phyloP scores from a whole-genome alignment of 2,329 filamentous ascomycete species.

The Hypoxylon sp. region DNA sequence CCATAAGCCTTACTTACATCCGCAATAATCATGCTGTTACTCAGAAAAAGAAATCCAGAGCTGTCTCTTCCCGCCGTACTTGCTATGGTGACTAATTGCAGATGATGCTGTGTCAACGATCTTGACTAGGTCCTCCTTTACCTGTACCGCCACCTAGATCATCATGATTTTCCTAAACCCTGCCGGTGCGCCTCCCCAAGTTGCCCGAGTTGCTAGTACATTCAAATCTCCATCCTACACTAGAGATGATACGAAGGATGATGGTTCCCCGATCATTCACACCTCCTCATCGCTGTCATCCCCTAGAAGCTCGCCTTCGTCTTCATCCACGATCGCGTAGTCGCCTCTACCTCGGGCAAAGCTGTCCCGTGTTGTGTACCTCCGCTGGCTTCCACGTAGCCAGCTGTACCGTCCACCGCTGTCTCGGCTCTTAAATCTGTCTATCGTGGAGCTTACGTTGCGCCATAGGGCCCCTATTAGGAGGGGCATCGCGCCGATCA shows the following conservation, averaged over 20 bases:
- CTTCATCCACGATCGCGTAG: constrained; percentile 89
- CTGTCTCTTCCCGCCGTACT: constrained; percentile 18
- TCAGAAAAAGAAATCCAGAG: constrained; percentile 14
- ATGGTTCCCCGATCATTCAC: constrained; percentile 52
- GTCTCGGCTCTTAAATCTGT: constrained; percentile 64
- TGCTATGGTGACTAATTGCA: constrained; percentile 26
- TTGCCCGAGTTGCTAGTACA: constrained; percentile 33
- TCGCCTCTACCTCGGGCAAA: constrained; percentile 91
- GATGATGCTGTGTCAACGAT: constrained; percentile 13
- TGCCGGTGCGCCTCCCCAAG: constrained; percentile 29
- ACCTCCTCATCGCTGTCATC: constrained; percentile 95
- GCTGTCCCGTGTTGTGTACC: constrained; percentile 89
- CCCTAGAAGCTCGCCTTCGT: constrained; percentile 93
- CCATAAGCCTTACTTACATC: background rate
- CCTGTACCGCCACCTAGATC: constrained; percentile 29
- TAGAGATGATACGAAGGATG: background rate
- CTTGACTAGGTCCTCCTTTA: background rate
- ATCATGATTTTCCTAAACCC: constrained; percentile 34
- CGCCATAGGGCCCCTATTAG: constrained; percentile 82
- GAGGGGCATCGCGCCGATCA: constrained; percentile 76
- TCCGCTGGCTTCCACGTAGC: constrained; percentile 68
- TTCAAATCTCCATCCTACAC: constrained; percentile 13
- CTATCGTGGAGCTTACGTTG: constrained; percentile 66
- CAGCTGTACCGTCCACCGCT: constrained; percentile 64
- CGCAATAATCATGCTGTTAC: background rate